Base-by-base conservation (phyloP, 2,329 filamentous ascomycete species). In the Diaporthe sp. region DNA sequence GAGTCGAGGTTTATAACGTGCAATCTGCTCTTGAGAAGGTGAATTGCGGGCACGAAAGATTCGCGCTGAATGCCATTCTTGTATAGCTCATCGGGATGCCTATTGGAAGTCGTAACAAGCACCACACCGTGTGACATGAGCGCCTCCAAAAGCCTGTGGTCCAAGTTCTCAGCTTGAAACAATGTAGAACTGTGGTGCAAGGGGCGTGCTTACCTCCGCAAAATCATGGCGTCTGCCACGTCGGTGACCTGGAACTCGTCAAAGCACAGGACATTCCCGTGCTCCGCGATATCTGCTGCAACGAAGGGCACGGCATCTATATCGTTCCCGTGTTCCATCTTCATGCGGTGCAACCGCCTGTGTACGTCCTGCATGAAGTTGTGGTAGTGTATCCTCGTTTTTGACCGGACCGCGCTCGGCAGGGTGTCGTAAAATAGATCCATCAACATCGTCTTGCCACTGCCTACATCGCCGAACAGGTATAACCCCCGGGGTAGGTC, bases 291-390 rank as follows among this genome's bases (percentile, higher is more conserved):
- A 81, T 97, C 93, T n/a, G 96, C 97, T 2, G 96, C 96, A 25
- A 98, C 93, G 81, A 97, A 97, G 0, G 96, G 96, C 58, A 98
- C 90, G 0, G 92, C 94, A 83, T 99, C 97, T 51, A 98, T 89
- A 78, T 98, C 95, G 81, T 92, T 95, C 39, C 97, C 97, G 82
- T 97, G 91, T 79, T 92, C 86, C 89, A 97, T 93, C 86, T 98
- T 98, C 84, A 97, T 92, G 81, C 91, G 92, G 86, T 98, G 97
- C 79, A 98, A 86, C 75, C 96, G 90, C 83, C 93, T 95, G 85
- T 99, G 97, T 65, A 98, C 93, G 83, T 97, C 94, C 83, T 98
- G 97, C 97, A 99, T 99, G 87, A 99, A 99, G 83, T 98, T 98
- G 87, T 98, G 95, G 84, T 99, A 99, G 86, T 99, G 97, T 80